Conservation (phyloP, 306 rosid genomes). For the Glycyrrhiza uralensis region DNA sequence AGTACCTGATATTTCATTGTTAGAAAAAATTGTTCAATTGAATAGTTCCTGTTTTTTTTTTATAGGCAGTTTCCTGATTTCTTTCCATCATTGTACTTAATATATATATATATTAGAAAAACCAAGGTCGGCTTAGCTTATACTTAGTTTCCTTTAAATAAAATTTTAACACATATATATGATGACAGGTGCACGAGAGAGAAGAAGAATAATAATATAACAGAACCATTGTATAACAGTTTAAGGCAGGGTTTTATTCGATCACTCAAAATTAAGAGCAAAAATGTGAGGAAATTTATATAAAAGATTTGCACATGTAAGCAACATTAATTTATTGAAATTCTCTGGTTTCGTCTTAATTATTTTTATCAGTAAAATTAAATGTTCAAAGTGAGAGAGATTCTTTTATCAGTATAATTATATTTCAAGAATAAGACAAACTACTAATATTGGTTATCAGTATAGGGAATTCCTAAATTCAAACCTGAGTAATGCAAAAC, state of each 20-base stretch:
- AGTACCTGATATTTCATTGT: neutral
- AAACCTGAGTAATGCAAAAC: too few relatives aligned
- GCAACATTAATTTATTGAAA: neutral
- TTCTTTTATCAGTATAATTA: neutral
- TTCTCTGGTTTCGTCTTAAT: neutral
- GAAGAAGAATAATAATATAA: neutral
- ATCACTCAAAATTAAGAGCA: neutral
- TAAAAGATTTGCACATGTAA: neutral
- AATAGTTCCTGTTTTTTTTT: too few relatives aligned
- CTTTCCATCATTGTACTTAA: neutral
- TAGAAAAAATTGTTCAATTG: neutral
- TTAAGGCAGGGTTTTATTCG: neutral
- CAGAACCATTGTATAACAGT: neutral
- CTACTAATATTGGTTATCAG: neutral
- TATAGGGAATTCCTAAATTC: neutral
- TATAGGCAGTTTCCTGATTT: too few relatives aligned
- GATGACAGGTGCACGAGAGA: constrained; percentile 9
- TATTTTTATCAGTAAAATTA: neutral
- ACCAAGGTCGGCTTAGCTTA: neutral
- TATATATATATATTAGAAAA: neutral
- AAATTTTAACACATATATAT: neutral
- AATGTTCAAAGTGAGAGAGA: neutral
- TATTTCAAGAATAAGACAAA: neutral
- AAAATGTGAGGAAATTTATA: neutral
- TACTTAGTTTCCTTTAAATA: neutral